A percentile compares a stretch with the other conserved stretches of the same genome.
Evolutionary conservation across 1,284 basidiomycete species (phyloP).

Genomic region (Fistulina hepatica): DNA sequence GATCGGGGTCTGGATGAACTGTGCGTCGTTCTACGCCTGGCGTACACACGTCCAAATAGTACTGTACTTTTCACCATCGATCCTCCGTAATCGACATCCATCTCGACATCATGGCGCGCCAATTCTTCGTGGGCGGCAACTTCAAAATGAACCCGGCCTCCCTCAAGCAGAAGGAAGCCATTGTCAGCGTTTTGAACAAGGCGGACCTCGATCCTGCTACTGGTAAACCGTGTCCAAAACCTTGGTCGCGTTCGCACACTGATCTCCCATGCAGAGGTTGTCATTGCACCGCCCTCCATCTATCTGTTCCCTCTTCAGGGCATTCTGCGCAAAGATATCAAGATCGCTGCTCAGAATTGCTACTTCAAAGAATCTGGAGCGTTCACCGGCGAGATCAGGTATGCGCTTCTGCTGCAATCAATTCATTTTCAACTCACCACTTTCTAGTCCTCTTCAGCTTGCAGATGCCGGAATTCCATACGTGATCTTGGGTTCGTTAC

Average conservation of each 20-base stretch:
- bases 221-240: conserved; percentile 36
- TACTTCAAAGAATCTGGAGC: conserved; percentile 82
- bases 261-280: conserved; percentile 55
- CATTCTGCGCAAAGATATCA: conserved; percentile 48
- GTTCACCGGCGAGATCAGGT: conserved; percentile 94
- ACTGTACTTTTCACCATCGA: no score
- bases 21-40: no score
- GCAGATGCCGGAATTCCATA: conserved; percentile 81
- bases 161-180: conserved; percentile 47
- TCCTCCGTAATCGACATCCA: no score
- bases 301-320: conserved; percentile 68
- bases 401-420: conserved; percentile 12
- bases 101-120: conserved; percentile 52
- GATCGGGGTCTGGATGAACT: no score
- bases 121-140: conserved; percentile 90
- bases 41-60: no score
- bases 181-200: conserved; percentile 63
- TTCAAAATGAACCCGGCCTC: conserved; percentile 91
- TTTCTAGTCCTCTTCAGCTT: conserved; percentile 63
- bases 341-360: conserved; percentile 88
- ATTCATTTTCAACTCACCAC: conserved; percentile 2
- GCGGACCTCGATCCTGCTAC: conserved; percentile 65
- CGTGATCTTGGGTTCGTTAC: conserved; percentile 74
- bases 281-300: conserved; percentile 83
- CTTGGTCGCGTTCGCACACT: conserved; percentile 5